These are phyloP conservation scores for Mycotypha africana DNA, from an alignment of 371 early-diverging fungal species.

Conservation along the genomic window DNA sequence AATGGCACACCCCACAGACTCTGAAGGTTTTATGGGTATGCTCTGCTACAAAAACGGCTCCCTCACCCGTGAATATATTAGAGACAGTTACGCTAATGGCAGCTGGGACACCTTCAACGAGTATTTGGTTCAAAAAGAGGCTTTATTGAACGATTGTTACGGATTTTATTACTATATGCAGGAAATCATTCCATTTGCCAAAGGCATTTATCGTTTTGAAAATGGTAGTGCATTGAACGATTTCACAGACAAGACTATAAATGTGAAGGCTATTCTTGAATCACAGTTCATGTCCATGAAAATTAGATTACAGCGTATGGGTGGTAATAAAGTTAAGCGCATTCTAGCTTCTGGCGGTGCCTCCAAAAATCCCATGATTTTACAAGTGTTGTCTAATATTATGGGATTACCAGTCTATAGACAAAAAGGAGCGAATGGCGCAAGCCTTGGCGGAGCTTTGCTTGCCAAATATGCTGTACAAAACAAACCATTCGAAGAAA, in stretches of 20 bases:
- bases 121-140: constrained; percentile 19
- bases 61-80: constrained; percentile 65
- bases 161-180: constrained; percentile 70
- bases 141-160: constrained; percentile 14
- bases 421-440: constrained; percentile 40
- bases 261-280: constrained; percentile 68
- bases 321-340: constrained; percentile 26
- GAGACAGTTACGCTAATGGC: constrained; percentile 47
- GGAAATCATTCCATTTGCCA: constrained; percentile 75
- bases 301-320: constrained; percentile 35
- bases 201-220: constrained; percentile 65
- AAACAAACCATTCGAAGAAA: constrained; percentile 22
- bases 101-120: constrained; percentile 61
- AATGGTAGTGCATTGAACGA: constrained; percentile 43
- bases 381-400: constrained; percentile 63
- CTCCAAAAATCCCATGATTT: constrained; percentile 50
- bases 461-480: constrained; percentile 33
- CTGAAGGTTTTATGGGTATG: constrained; percentile 64
- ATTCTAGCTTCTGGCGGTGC: constrained; percentile 78
- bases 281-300: constrained; percentile 74
- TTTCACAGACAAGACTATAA: constrained; percentile 30
- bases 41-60: constrained; percentile 85
- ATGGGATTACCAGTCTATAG: constrained; percentile 64
- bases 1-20: constrained; percentile 67
- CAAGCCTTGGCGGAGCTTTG: constrained; percentile 43